These are phyloP conservation scores for Stentor roeselii DNA, from an alignment of 73 alveolate genomes.

Conservation along the genomic window DNA sequence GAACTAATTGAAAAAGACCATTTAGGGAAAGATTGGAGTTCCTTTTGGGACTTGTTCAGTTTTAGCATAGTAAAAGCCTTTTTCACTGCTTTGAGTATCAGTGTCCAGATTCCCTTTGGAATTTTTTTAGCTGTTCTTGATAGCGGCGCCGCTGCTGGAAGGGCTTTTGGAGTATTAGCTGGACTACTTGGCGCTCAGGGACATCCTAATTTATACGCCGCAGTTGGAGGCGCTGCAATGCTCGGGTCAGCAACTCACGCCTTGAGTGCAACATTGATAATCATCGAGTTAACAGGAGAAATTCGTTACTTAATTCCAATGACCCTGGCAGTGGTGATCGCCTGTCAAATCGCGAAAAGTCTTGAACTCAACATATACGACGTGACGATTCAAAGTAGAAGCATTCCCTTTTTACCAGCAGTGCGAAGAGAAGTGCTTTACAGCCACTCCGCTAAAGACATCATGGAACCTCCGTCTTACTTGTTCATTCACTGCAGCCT, in stretches of 20 bases:
- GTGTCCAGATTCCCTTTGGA: constrained; percentile 86
- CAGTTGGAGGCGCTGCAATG: constrained; percentile 89
- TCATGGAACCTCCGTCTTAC: constrained; percentile 61
- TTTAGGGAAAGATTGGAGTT: not conserved
- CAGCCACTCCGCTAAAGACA: constrained; percentile 68
- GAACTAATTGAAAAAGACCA: not conserved
- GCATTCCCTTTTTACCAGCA: constrained; percentile 84
- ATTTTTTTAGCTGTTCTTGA: constrained; percentile 77
- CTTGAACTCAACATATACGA: constrained; percentile 75
- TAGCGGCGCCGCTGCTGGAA: constrained; percentile 80
- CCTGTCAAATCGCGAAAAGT: constrained; percentile 74
- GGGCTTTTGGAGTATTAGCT: constrained; percentile 69
- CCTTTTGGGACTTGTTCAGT: not conserved
- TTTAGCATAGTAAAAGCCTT: constrained; percentile 48
- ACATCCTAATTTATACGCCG: constrained; percentile 45
- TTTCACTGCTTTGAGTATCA: constrained; percentile 58
- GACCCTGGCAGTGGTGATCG: constrained; percentile 66
- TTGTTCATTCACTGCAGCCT: constrained; percentile 17
- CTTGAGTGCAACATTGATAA: constrained; percentile 80
- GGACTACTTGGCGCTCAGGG: constrained; percentile 45
- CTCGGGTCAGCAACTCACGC: constrained; percentile 86
- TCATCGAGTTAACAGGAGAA: constrained; percentile 86
- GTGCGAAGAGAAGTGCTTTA: constrained; percentile 57
- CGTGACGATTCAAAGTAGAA: constrained; percentile 68
- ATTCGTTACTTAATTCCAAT: constrained; percentile 70